Conservation (phyloP, 495 filamentous ascomycete genomes). For the Tuber microsphaerosporum region DNA sequence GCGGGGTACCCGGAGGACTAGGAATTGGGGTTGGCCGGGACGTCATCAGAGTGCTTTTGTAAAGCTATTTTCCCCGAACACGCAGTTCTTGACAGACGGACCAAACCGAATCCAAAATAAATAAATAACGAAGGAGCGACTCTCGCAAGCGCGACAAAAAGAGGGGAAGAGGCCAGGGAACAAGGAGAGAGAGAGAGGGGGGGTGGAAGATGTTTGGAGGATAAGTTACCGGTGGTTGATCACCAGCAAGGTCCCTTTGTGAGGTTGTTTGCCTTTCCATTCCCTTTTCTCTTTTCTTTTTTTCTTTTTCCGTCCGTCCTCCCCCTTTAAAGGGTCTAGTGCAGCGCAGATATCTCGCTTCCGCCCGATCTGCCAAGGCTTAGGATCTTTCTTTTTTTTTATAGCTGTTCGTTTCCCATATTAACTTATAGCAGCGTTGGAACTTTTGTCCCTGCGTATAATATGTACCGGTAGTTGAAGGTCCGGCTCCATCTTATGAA, state of each 20-base stretch:
- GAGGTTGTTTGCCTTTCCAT: background rate
- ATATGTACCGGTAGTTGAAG: too few relatives aligned
- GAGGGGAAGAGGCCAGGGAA: background rate
- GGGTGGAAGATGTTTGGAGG: background rate
- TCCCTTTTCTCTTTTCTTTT: too few relatives aligned
- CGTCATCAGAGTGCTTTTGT: background rate
- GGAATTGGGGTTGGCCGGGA: constrained; percentile 11
- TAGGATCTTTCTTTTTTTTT: background rate
- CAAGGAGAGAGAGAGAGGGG: background rate
- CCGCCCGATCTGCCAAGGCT: background rate
- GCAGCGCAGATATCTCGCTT: background rate
- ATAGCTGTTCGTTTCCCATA: too few relatives aligned
- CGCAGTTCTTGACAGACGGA: background rate
- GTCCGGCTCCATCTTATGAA: too few relatives aligned
- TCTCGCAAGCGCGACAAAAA: background rate
- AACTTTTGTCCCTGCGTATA: too few relatives aligned
- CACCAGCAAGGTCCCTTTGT: background rate
- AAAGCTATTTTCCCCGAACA: background rate
- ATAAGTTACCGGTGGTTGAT: background rate
- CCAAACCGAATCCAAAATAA: background rate
- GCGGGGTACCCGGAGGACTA: constrained; percentile 25
- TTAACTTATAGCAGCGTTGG: too few relatives aligned
- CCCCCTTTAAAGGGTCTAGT: background rate
- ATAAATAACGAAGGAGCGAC: background rate
- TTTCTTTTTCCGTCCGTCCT: background rate